A percentile compares a stretch with the other conserved stretches of the same genome.
These are phyloP conservation scores for Leccinum subtestaceum DNA, from an alignment of 768 basidiomycete genomes.

Conservation along the genomic window DNA sequence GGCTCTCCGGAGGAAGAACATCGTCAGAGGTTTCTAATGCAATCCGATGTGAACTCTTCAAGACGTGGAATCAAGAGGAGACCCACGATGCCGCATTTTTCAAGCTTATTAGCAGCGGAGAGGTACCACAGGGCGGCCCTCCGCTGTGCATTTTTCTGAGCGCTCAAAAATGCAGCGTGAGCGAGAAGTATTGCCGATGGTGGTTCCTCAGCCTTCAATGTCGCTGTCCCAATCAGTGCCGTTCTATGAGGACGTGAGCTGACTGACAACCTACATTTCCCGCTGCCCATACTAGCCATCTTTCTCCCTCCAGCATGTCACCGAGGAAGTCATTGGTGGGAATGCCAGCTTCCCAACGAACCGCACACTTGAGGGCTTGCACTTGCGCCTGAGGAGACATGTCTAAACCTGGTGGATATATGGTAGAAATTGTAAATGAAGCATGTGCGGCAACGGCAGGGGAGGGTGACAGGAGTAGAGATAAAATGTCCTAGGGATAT, in stretches of 20 bases:
- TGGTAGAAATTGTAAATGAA: constrained; percentile 51
- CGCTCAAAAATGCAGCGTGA: constrained; percentile 73
- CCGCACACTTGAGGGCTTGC: constrained; percentile 63
- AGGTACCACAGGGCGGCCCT: constrained; percentile 80
- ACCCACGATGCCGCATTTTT: constrained; percentile 83
- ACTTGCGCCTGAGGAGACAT: constrained; percentile 62
- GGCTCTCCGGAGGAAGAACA: constrained; percentile 75
- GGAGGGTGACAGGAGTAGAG: constrained; percentile 67
- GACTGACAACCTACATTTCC: constrained; percentile 56
- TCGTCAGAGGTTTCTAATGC: constrained; percentile 76
- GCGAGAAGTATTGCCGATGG: constrained; percentile 76
- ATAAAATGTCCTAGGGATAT: constrained; percentile 70
- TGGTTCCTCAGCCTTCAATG: constrained; percentile 73
- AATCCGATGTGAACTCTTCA: constrained; percentile 1
- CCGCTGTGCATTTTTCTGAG: constrained; percentile 52
- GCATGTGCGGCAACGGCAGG: constrained; percentile 59
- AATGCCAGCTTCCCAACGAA: constrained; percentile 77
- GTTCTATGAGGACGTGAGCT: constrained; percentile 1
- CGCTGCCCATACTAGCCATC: constrained; percentile 86
- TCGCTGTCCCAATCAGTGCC: constrained; percentile 28
- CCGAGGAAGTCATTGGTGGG: constrained; percentile 54
- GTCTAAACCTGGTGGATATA: constrained; percentile 46
- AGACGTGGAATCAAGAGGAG: constrained; percentile 4
- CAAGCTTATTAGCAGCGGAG: constrained; percentile 69
- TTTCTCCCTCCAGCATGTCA: constrained; percentile 64